These are phyloP conservation scores for Groenewaldozyma sp. DNA, from an alignment of 1,139 yeast genomes.

Conservation along the genomic window DNA sequence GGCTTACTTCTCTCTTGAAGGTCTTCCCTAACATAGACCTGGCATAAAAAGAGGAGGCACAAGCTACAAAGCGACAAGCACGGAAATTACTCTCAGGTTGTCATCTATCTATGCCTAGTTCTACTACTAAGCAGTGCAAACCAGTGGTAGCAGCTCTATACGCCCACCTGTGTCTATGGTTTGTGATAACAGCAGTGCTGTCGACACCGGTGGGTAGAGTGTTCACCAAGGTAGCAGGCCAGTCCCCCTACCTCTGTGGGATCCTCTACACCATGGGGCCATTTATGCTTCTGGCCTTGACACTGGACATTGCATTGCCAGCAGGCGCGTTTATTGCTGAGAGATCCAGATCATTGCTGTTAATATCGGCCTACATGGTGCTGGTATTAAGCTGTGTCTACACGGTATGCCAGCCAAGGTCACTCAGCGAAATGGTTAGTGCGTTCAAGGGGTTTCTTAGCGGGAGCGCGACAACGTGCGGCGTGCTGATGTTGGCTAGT, in stretches of 20 bases:
- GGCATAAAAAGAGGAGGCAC: too few species aligned
- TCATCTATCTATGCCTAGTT: too few species aligned
- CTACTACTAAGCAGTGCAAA: too few species aligned
- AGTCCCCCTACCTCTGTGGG: slow-evolving; percentile 1
- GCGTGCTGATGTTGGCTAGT: neutral
- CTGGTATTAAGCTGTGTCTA: neutral
- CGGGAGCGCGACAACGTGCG: slow-evolving; percentile 1
- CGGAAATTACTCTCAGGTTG: too few species aligned
- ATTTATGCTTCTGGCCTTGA: neutral
- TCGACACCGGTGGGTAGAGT: neutral
- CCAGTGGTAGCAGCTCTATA: neutral
- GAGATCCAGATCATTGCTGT: neutral
- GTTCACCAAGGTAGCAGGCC: neutral
- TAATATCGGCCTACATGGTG: neutral
- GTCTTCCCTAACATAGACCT: too few species aligned
- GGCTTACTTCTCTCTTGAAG: too few species aligned
- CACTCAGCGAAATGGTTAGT: neutral
- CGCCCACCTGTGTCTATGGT: slow-evolving; percentile 1
- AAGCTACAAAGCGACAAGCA: too few species aligned
- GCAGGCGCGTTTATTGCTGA: neutral
- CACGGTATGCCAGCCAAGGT: neutral
- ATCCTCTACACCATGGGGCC: neutral
- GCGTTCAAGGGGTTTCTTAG: slow-evolving; percentile 2
- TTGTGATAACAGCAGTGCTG: neutral
- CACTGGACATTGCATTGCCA: slow-evolving; percentile 1